phyloP scores from a whole-genome alignment of 2,329 filamentous ascomycete species.

The Onygena corvina region DNA sequence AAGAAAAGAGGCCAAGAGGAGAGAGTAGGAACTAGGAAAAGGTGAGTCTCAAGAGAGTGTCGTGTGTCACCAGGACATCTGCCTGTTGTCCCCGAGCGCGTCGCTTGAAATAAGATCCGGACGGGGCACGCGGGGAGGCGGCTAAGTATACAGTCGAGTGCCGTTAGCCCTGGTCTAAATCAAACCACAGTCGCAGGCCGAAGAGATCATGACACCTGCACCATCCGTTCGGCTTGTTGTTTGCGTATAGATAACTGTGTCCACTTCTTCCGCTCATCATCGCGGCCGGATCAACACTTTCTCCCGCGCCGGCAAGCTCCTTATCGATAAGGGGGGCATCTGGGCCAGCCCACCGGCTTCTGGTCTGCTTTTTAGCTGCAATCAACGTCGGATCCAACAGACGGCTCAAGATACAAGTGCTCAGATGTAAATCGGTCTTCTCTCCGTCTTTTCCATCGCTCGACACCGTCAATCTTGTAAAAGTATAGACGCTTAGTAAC shows the following conservation, averaged over 20 bases:
- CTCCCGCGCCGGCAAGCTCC: not conserved
- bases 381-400: no score
- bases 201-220: constrained; percentile 1
- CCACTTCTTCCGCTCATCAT: not conserved
- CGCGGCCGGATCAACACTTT: constrained; percentile 8
- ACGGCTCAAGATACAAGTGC: no score
- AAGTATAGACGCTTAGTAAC: not conserved
- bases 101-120: not conserved
- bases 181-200: not conserved
- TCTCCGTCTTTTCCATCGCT: not conserved
- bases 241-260: constrained; percentile 6
- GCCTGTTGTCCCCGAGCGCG: constrained; percentile 39
- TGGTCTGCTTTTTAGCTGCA: no score
- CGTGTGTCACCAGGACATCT: constrained; percentile 33
- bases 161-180: not conserved
- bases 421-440: no score
- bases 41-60: constrained; percentile 12
- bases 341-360: no score
- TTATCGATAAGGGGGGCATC: no score
- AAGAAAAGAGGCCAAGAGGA: not conserved
- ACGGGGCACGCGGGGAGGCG: constrained; percentile 4
- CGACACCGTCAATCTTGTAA: not conserved
- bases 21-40: constrained; percentile 9
- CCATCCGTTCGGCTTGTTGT: not conserved
- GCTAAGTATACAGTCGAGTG: not conserved